A percentile compares a stretch with the other conserved stretches of the same genome.
Conservation (phyloP, 495 filamentous ascomycete species). For the Articulospora tetracladia region DNA sequence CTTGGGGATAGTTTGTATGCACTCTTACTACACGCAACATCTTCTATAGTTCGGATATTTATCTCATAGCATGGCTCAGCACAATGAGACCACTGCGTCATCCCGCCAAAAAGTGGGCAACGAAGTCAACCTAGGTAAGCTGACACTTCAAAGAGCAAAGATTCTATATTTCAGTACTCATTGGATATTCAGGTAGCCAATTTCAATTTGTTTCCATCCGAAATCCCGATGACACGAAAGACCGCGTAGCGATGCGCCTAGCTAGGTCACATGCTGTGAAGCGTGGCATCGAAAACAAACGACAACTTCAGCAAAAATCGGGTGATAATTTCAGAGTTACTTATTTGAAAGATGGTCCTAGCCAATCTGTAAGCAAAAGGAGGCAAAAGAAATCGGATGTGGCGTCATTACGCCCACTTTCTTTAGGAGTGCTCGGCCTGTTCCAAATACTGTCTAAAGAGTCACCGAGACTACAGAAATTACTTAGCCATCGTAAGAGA, state of each 20-base stretch:
- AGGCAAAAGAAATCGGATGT: neutral
- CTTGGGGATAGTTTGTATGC: too few species aligned
- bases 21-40: neutral
- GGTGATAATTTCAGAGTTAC: slow-evolving; percentile 27
- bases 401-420: neutral
- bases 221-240: slow-evolving; percentile 21
- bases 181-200: neutral
- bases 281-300: slow-evolving; percentile 31
- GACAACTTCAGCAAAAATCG: slow-evolving; percentile 28
- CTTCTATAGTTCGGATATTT: neutral
- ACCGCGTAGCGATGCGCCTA: slow-evolving; percentile 13
- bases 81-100: neutral
- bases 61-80: neutral
- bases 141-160: neutral
- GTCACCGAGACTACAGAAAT: slow-evolving; percentile 28
- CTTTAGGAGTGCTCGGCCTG: slow-evolving; percentile 18
- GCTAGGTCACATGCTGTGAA: slow-evolving; percentile 34
- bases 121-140: neutral
- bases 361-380: neutral
- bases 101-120: neutral
- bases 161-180: neutral
- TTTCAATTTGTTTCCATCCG: slow-evolving; percentile 32
- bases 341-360: slow-evolving; percentile 4
- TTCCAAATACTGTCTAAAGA: slow-evolving; percentile 31
- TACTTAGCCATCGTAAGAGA: slow-evolving; percentile 30